Evolutionary conservation across 2,329 filamentous ascomycete genomes (phyloP).

Genomic region (Hypoxylon sp.): DNA sequence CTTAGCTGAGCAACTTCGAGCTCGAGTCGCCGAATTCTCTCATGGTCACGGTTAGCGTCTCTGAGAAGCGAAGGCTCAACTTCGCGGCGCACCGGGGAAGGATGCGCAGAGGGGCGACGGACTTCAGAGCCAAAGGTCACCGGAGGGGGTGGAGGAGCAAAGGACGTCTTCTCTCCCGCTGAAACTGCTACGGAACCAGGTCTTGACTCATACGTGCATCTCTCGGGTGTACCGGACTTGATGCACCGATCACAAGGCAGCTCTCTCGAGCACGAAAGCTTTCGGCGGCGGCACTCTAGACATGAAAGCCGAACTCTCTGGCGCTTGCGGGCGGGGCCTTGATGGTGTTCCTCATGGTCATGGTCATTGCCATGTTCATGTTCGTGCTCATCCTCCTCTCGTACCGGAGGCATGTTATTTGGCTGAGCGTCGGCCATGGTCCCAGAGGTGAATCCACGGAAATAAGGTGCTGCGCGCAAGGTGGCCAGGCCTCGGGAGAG

Average conservation of each 20-base stretch:
- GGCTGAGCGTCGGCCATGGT: conserved; percentile 43
- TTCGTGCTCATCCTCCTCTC: conserved; percentile 41
- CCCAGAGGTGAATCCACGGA: conserved; percentile 30
- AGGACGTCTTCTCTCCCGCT: conserved; percentile 63
- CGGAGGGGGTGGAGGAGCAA: conserved; percentile 62
- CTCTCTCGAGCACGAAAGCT: conserved; percentile 73
- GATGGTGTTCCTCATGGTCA: conserved; percentile 49
- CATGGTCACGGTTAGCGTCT: conserved; percentile 65
- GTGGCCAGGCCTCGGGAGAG: conserved; percentile 26
- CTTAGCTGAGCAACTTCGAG: conserved; percentile 72
- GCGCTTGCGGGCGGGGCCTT: conserved; percentile 67
- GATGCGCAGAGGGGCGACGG: conserved; percentile 45
- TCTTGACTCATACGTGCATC: conserved; percentile 71
- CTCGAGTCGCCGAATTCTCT: conserved; percentile 72
- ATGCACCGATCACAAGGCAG: conserved; percentile 74
- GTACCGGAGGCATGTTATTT: conserved; percentile 23
- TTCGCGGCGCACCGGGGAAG: conserved; percentile 57
- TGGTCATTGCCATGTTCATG: conserved; percentile 45
- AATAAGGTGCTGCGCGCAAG: conserved; percentile 30
- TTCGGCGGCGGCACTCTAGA: conserved; percentile 72
- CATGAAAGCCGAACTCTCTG: conserved; percentile 73
- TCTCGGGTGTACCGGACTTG: conserved; percentile 72
- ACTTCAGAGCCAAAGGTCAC: conserved; percentile 57
- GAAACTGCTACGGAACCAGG: conserved; percentile 55
- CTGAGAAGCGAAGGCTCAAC: conserved; percentile 55